phyloP scores from a whole-genome alignment of 1,284 basidiomycete species.

The Cryptococcus jaspeensis region DNA sequence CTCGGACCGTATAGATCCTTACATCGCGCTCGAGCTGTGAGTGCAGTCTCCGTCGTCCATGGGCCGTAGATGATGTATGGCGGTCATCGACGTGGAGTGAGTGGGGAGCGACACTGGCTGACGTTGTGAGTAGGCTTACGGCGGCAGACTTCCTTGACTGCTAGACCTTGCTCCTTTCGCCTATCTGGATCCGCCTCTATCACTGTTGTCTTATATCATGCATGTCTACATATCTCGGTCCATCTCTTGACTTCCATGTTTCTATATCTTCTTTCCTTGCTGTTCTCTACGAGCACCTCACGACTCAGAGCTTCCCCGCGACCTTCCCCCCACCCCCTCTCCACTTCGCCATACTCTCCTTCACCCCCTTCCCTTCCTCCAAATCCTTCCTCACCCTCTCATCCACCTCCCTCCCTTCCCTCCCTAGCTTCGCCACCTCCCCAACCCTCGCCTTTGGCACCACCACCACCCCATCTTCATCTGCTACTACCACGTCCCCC shows the following conservation, averaged over 20 bases:
- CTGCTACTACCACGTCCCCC: slow-evolving; percentile 80
- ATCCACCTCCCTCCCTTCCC: slow-evolving; percentile 17
- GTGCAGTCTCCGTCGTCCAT: slow-evolving; percentile 21
- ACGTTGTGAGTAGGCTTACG: slow-evolving; percentile 37
- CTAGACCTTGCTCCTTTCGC: slow-evolving; percentile 12
- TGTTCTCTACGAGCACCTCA: slow-evolving; percentile 39
- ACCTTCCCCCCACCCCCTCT: slow-evolving; percentile 66
- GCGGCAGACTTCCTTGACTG: slow-evolving; percentile 53
- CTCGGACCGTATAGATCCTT: slow-evolving; percentile 57
- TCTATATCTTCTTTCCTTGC: slow-evolving; percentile 1
- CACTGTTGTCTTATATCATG: background rate
- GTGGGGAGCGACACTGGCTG: background rate
- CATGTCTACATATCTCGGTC: slow-evolving; percentile 63
- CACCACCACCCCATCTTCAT: slow-evolving; percentile 86
- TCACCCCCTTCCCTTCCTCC: slow-evolving; percentile 37
- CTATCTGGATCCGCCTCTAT: background rate
- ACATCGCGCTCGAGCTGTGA: slow-evolving; percentile 60
- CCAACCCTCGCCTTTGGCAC: slow-evolving; percentile 63
- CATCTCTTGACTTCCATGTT: background rate
- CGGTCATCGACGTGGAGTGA: background rate
- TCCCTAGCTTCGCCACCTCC: slow-evolving; percentile 36
- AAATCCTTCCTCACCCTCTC: slow-evolving; percentile 33
- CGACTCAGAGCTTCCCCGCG: slow-evolving; percentile 68
- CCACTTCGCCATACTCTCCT: slow-evolving; percentile 42
- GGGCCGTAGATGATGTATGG: background rate